A percentile compares a stretch with the other conserved stretches of the same genome.
Evolutionary conservation across 305 asterid genomes (phyloP).

Genomic region (Fraxinus velutina): DNA sequence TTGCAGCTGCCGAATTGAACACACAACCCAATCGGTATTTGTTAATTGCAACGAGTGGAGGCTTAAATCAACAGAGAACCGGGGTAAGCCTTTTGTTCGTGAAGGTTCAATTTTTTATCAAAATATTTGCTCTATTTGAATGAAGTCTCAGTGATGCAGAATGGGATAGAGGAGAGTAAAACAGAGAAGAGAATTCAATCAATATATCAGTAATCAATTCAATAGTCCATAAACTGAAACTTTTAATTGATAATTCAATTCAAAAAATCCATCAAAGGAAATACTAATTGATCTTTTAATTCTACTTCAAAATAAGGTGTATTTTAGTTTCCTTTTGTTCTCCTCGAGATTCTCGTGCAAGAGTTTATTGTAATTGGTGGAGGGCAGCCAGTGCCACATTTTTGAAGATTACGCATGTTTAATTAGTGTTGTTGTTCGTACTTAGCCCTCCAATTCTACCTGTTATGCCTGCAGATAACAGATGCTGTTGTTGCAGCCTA

Average conservation of each 20-base stretch:
- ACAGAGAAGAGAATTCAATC: background rate
- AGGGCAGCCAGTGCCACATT: background rate
- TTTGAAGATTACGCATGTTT: background rate
- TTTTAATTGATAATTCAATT: background rate
- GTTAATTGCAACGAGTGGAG: conserved; percentile 78
- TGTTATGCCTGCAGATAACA: conserved; percentile 50
- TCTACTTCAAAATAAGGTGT: background rate
- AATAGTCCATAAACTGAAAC: background rate
- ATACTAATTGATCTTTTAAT: background rate
- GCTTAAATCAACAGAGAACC: conserved; percentile 80
- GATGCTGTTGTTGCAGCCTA: conserved; percentile 83
- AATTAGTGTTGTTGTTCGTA: background rate
- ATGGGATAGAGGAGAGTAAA: background rate
- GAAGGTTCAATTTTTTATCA: background rate
- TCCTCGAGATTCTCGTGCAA: background rate
- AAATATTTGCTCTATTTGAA: background rate
- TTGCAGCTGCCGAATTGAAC: conserved; percentile 44
- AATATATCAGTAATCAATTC: background rate
- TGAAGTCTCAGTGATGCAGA: background rate
- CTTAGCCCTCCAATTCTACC: background rate
- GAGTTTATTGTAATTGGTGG: background rate
- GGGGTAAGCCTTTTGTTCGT: conserved; percentile 41
- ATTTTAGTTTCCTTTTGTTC: background rate
- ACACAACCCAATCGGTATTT: conserved; percentile 46
- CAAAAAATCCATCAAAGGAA: background rate